These are phyloP conservation scores for Pichia occidentalis DNA, from an alignment of 805 yeast species.

Conservation along the genomic window DNA sequence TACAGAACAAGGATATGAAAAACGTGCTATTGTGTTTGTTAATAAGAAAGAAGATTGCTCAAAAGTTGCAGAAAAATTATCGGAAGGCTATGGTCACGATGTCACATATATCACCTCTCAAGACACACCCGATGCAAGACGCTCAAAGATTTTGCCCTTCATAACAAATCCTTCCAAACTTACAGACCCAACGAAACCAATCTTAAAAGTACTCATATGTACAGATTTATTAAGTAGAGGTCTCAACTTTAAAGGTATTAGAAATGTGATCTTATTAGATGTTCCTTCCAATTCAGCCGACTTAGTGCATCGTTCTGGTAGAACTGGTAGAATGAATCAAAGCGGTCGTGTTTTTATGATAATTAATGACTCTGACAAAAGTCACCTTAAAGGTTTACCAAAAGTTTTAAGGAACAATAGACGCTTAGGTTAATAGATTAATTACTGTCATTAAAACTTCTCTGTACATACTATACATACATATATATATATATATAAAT, in stretches of 20 bases:
- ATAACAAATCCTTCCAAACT: conserved; percentile 50
- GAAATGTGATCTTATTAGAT: conserved; percentile 79
- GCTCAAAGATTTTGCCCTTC: conserved; percentile 51
- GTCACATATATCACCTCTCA: conserved; percentile 64
- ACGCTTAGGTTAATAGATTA: conserved; percentile 23
- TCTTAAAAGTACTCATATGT: conserved; percentile 66
- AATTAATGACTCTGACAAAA: conserved; percentile 57
- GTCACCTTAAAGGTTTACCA: conserved; percentile 80
- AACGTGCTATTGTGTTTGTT: conserved; percentile 79
- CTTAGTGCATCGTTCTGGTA: conserved; percentile 83
- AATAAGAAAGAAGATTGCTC: conserved; percentile 63
- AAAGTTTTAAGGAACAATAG: conserved; percentile 52
- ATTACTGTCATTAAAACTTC: neutral
- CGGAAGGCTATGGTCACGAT: conserved; percentile 45
- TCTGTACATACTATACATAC: neutral
- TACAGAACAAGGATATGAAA: conserved; percentile 67
- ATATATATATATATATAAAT: neutral
- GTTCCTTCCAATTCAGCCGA: conserved; percentile 82
- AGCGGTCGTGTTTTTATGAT: conserved; percentile 83
- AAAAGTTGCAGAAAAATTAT: conserved; percentile 50
- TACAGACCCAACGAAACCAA: conserved; percentile 27
- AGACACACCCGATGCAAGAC: conserved; percentile 55
- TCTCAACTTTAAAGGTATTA: conserved; percentile 71
- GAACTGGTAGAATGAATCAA: conserved; percentile 90
- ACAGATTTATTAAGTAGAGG: conserved; percentile 92